A percentile compares a stretch with the other conserved stretches of the same genome.
Conservation (phyloP, 352 stramenopile species). For the Phytophthora sansomeana region DNA sequence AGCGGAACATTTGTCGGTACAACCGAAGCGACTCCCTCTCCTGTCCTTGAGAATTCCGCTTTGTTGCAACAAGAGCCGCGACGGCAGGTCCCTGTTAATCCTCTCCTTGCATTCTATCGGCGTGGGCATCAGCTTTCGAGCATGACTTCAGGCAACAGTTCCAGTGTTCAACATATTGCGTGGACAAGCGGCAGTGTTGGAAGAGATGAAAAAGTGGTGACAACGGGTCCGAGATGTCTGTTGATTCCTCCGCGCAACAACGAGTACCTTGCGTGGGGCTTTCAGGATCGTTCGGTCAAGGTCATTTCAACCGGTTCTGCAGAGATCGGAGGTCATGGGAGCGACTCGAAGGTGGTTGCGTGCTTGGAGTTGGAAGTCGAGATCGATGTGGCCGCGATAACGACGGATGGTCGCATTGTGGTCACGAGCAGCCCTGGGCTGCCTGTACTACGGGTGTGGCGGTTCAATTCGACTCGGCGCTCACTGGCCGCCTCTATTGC, state of each 20-base stretch:
- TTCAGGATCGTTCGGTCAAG: slow-evolving; percentile 73
- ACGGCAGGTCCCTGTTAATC: slow-evolving; percentile 54
- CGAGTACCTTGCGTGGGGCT: slow-evolving; percentile 79
- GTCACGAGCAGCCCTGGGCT: slow-evolving; percentile 53
- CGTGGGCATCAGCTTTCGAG: slow-evolving; percentile 22
- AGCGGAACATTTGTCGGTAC: slow-evolving; percentile 32
- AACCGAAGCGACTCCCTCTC: slow-evolving; percentile 29
- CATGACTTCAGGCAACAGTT: slow-evolving; percentile 4
- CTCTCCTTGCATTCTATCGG: slow-evolving; percentile 53
- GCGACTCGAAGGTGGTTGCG: slow-evolving; percentile 67
- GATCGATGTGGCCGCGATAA: slow-evolving; percentile 64
- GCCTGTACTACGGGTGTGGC: slow-evolving; percentile 69
- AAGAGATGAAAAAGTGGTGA: slow-evolving; percentile 56
- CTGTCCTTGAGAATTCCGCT: slow-evolving; percentile 57
- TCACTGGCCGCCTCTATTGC: slow-evolving; percentile 36
- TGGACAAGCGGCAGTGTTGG: slow-evolving; percentile 55
- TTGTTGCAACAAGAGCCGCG: slow-evolving; percentile 62
- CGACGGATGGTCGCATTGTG: slow-evolving; percentile 67
- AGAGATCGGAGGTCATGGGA: slow-evolving; percentile 50
- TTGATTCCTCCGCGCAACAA: slow-evolving; percentile 69
- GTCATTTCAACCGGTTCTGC: slow-evolving; percentile 50
- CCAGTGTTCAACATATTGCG: slow-evolving; percentile 55
- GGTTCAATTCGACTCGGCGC: slow-evolving; percentile 38
- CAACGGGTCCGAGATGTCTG: slow-evolving; percentile 54
- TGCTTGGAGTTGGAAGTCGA: slow-evolving; percentile 67